Evolutionary conservation across 2,329 filamentous ascomycete species (phyloP), one percentile per base, ranked within the genome.

Genomic region (Elsinoe australis): DNA sequence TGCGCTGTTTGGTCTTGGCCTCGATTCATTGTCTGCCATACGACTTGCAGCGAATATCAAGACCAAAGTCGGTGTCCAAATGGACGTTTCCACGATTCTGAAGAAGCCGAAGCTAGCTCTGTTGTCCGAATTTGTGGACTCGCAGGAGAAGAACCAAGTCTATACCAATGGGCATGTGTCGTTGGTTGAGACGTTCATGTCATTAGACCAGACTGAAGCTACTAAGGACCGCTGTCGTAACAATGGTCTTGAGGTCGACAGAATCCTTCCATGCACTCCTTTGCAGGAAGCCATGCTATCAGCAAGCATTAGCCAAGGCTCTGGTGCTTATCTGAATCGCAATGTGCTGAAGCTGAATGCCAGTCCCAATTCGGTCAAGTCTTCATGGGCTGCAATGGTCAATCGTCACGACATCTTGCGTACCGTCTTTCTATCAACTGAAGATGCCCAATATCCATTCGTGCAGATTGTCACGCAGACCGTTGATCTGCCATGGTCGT

Each of bases 281-380:
- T 68, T 95, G 0, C 89, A 95, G 62, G 85, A 94, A 67, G 84
- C 83, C 1, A 95, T 95, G 87, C 70, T 95, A 0, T 82, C 80
- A 2, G 76, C 78, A 6, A 66, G 66, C 19, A 55, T 62, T 3
- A 66, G 66, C 57, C 69, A 53, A 2, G 64, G 64, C 1, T 62
- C 67, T 8, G 65, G 66, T 1, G 71, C 79, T 1, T 95, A 95
- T 60, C 79, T 76, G 57, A 95, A 94, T 60, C 77, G 76, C 39
- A 78, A 86, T 49, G 64, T 82, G 0, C 76, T 94, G 52, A 70
- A 73, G 4, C 60, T 94, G 5, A 65, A 64, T 3, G 69, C 72
- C 1, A 64, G 79, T 26, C 51, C 76, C 0, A 55, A 65, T 0
- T 64, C 58, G 0, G 68, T 95, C 41, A 70, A 70, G 54, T 31